Percentiles rank a stretch among this genome's conserved stretches.
phyloP scores from a whole-genome alignment of 2,329 filamentous ascomycete genomes.

The Alternaria conjuncta region DNA sequence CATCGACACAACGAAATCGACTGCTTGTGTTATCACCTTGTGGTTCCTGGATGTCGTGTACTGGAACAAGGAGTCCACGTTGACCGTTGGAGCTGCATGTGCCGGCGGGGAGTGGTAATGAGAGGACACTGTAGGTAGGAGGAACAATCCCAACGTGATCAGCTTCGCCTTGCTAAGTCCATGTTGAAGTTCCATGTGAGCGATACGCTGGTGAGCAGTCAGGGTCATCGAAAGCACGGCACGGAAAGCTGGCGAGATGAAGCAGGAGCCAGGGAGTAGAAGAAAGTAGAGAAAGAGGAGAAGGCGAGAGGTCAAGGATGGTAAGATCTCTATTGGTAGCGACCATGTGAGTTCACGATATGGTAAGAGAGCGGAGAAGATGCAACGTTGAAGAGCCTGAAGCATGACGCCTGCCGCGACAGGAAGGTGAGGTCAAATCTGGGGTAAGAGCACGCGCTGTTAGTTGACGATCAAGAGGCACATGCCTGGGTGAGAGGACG shows the following conservation, averaged over 20 bases:
- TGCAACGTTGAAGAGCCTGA: not conserved
- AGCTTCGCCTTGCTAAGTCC: not conserved
- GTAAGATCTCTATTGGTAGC: not conserved
- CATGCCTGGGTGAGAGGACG: not conserved
- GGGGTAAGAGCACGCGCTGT: conserved; percentile 15
- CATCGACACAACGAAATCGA: conserved; percentile 32
- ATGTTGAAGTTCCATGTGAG: not conserved
- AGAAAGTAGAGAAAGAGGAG: not conserved
- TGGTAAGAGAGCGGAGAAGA: conserved; percentile 16
- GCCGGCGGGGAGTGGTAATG: conserved; percentile 24
- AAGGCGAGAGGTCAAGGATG: not conserved
- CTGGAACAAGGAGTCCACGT: conserved; percentile 29
- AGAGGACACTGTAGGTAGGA: conserved; percentile 1
- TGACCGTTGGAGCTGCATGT: conserved; percentile 18
- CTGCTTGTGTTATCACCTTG: conserved; percentile 30
- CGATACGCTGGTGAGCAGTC: not conserved
- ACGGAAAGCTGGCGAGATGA: not conserved
- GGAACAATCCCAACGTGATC: not conserved
- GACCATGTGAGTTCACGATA: not conserved
- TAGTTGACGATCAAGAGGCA: conserved; percentile 12
- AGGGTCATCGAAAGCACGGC: not conserved
- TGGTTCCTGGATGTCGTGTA: conserved; percentile 30
- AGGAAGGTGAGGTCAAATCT: conserved; percentile 21
- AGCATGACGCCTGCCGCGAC: conserved; percentile 6
- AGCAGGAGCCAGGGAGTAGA: not conserved